Evolutionary conservation across 495 filamentous ascomycete species (phyloP), one percentile per base, ranked within the genome.

Genomic region (Hyaloscypha variabilis): DNA sequence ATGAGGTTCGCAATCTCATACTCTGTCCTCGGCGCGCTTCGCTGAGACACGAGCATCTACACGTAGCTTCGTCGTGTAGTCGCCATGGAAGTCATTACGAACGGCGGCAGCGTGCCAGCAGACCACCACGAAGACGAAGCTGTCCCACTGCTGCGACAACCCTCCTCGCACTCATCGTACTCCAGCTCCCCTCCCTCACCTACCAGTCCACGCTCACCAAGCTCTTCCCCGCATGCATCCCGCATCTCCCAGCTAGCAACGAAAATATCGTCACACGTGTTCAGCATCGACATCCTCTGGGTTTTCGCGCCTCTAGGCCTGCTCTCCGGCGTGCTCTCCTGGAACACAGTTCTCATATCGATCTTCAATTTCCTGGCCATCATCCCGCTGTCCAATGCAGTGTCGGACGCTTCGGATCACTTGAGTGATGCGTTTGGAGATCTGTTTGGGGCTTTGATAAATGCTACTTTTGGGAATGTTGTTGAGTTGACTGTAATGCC

Each of bases 401-500:
- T 98, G 69, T 95, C 92, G 67, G 96, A 96, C 75, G 94, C 93
- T 49, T 97, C 94, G 1, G 94, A 97, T 77, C 91, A 98, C 75
- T 80, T 98, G 64, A 86, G 91, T 6, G 83, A 82, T 8, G 87
- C 88, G 46, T 82, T 97, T 64, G 94, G 94, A 26, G 90, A 97
- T 75, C 92, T 94, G 1, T 71, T 97, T n/a, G 94, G 94, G 39
- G 94, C 93, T 3, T 77, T 98, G 70, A 83, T 97, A 73, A 97
- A 97, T 81, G 94, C 94, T n/a, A 95, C 91, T 4, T 97, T 96
- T 77, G 94, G 94, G 50, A 98, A 98, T 82, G 94, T 94, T 0
- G 93, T 97, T 19, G 94, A 98, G 72, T 77, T 97, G 70, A 97
- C 97, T 79, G 94, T 96, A 97, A 97, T 79, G 94, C 96, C 26